Conservation (phyloP, 768 basidiomycete genomes). For the Coprinellus micaceus region DNA sequence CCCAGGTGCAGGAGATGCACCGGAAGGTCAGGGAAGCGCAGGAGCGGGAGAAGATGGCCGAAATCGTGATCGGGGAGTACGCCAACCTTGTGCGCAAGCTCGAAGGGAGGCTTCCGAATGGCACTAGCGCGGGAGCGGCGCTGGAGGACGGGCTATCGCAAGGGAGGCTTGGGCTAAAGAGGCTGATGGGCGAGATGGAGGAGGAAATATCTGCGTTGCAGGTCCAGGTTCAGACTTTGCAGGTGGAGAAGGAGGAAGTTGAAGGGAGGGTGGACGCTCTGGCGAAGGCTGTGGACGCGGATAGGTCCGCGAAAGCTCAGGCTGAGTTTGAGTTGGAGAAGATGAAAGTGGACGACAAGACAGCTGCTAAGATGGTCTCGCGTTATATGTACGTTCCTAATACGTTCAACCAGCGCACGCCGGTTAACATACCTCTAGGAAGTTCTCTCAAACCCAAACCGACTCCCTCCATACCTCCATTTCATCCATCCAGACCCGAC, state of each 20-base stretch:
- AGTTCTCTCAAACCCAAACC: slow-evolving; percentile 76
- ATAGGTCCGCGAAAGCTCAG: slow-evolving; percentile 43
- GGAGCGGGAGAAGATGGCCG: slow-evolving; percentile 56
- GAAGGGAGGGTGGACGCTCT: slow-evolving; percentile 45
- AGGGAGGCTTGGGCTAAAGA: slow-evolving; percentile 45
- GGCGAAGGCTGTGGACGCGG: slow-evolving; percentile 36
- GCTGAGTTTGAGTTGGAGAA: slow-evolving; percentile 51
- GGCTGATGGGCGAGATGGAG: slow-evolving; percentile 47
- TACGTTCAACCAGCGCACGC: neutral
- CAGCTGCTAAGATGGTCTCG: slow-evolving; percentile 79
- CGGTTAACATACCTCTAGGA: slow-evolving; percentile 43
- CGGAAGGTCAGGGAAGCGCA: slow-evolving; percentile 44
- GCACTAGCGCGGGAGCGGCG: neutral
- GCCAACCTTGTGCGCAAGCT: slow-evolving; percentile 68
- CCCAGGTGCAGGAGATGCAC: slow-evolving; percentile 48
- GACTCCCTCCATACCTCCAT: slow-evolving; percentile 62
- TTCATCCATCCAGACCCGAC: slow-evolving; percentile 53
- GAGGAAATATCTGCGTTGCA: slow-evolving; percentile 44
- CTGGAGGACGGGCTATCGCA: slow-evolving; percentile 32
- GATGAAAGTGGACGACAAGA: slow-evolving; percentile 60
- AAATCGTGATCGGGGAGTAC: slow-evolving; percentile 67
- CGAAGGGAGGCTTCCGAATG: slow-evolving; percentile 37
- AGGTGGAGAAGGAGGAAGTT: slow-evolving; percentile 40
- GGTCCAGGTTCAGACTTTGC: slow-evolving; percentile 37
- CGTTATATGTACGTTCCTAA: slow-evolving; percentile 62